These are phyloP conservation scores for Diaporthe batatas DNA, from an alignment of 2,329 filamentous ascomycete species.

Conservation along the genomic window DNA sequence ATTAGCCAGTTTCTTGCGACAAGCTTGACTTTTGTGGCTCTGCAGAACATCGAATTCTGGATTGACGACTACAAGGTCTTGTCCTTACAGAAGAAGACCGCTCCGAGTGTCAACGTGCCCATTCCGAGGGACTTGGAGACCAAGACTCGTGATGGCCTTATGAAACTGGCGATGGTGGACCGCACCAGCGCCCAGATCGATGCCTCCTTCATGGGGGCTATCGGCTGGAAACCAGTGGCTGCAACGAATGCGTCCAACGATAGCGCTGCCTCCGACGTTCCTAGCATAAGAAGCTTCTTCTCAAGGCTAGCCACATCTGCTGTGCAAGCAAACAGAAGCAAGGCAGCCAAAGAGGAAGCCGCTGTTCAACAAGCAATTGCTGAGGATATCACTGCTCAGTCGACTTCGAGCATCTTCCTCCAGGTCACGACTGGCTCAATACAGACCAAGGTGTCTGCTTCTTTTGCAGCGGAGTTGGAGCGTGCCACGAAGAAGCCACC, in stretches of 20 bases:
- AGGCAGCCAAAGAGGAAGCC: constrained; percentile 73
- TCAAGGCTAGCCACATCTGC: constrained; percentile 76
- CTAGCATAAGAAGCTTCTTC: constrained; percentile 84
- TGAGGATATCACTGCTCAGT: constrained; percentile 79
- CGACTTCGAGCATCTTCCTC: constrained; percentile 86
- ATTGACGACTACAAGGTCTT: constrained; percentile 89
- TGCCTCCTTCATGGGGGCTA: constrained; percentile 86
- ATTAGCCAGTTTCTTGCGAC: constrained; percentile 94
- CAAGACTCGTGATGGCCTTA: constrained; percentile 86
- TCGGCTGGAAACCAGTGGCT: constrained; percentile 81
- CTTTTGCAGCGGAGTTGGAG: constrained; percentile 88
- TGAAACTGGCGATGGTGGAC: constrained; percentile 86
- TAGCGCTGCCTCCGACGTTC: constrained; percentile 64
- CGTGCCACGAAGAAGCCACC: constrained; percentile 97
- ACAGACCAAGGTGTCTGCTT: constrained; percentile 78
- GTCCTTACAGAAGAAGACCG: constrained; percentile 85
- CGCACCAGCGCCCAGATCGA: constrained; percentile 93
- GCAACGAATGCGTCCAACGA: constrained; percentile 56
- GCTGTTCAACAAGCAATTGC: constrained; percentile 72
- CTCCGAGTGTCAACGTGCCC: constrained; percentile 78
- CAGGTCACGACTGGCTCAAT: constrained; percentile 88
- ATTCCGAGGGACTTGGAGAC: constrained; percentile 86
- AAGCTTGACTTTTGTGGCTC: constrained; percentile 93
- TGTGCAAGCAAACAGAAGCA: constrained; percentile 65
- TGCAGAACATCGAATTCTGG: constrained; percentile 89